These are phyloP conservation scores for Globisporangium parvum DNA, from an alignment of 352 stramenopile genomes.

Conservation along the genomic window DNA sequence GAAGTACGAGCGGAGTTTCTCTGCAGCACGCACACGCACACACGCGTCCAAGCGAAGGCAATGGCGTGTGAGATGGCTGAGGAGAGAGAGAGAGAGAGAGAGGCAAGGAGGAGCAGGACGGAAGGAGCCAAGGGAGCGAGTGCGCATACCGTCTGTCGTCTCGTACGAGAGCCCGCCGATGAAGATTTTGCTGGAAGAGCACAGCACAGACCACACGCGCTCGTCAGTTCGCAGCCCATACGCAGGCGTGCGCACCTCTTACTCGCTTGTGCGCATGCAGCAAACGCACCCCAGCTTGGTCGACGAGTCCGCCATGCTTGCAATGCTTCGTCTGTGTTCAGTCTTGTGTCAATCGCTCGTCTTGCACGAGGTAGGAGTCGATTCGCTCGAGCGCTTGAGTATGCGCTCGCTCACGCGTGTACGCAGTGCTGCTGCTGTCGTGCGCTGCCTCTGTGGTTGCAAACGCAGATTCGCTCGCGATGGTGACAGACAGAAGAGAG, in stretches of 20 bases:
- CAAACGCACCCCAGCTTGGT: conserved; percentile 27
- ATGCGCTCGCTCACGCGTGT: not conserved
- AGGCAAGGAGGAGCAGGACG: too few relatives aligned
- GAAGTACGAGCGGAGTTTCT: conserved; percentile 89
- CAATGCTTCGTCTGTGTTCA: not conserved
- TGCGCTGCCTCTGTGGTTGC: not conserved
- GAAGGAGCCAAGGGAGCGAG: not conserved
- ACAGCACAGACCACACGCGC: conserved; percentile 9
- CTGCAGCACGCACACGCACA: conserved; percentile 27
- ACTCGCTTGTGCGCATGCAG: conserved; percentile 1
- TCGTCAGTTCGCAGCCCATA: not conserved
- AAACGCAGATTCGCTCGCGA: too few relatives aligned
- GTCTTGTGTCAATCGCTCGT: not conserved
- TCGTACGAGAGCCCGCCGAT: conserved; percentile 88
- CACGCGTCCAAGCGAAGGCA: not conserved
- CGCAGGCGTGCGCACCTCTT: not conserved
- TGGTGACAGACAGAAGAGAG: too few relatives aligned
- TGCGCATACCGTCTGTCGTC: conserved; percentile 68
- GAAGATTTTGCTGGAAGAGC: conserved; percentile 80
- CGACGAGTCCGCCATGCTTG: conserved; percentile 26
- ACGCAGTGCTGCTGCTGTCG: not conserved
- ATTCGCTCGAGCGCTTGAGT: not conserved
- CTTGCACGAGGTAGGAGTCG: not conserved
- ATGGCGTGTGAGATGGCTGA: too few relatives aligned
- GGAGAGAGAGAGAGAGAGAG: not conserved